A percentile compares a stretch with the other conserved stretches of the same genome.
Conservation (phyloP, 2,329 filamentous ascomycete species). For the Scolecobasidium constrictum region DNA sequence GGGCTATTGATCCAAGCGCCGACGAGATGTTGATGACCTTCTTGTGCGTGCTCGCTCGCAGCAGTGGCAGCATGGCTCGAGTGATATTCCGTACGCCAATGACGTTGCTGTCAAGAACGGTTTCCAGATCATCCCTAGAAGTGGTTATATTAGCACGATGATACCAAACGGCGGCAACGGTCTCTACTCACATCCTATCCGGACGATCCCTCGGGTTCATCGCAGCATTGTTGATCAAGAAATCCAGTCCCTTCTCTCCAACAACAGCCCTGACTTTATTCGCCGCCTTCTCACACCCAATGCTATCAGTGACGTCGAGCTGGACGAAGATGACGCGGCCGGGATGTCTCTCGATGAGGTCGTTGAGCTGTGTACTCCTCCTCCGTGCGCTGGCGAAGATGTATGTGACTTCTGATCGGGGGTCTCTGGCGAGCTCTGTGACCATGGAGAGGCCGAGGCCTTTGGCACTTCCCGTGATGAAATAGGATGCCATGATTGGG, state of each 20-base stretch:
- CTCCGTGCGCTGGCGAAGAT: constrained; percentile 5
- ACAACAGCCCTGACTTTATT: constrained; percentile 22
- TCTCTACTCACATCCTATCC: too few species aligned
- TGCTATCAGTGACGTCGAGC: constrained; percentile 26
- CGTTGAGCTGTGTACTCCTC: background rate
- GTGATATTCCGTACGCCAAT: constrained; percentile 29
- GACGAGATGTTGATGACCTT: constrained; percentile 34
- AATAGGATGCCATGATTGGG: constrained; percentile 2
- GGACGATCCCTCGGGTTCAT: background rate
- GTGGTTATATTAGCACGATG: too few species aligned
- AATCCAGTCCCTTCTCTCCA: constrained; percentile 31
- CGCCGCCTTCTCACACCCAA: constrained; percentile 25
- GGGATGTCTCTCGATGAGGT: constrained; percentile 6
- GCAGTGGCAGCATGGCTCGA: constrained; percentile 26
- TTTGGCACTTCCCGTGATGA: background rate
- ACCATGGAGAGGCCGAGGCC: constrained; percentile 5
- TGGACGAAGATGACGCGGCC: constrained; percentile 26
- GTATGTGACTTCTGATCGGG: constrained; percentile 4
- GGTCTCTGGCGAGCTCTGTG: background rate
- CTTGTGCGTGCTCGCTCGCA: constrained; percentile 29
- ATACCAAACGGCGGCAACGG: too few species aligned
- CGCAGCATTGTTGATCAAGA: constrained; percentile 36
- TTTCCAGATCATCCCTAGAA: constrained; percentile 18
- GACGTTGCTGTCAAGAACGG: constrained; percentile 26
- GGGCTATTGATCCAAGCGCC: constrained; percentile 31